Conservation (phyloP, 306 rosid species). For the Oxytropis ochrocephala region DNA sequence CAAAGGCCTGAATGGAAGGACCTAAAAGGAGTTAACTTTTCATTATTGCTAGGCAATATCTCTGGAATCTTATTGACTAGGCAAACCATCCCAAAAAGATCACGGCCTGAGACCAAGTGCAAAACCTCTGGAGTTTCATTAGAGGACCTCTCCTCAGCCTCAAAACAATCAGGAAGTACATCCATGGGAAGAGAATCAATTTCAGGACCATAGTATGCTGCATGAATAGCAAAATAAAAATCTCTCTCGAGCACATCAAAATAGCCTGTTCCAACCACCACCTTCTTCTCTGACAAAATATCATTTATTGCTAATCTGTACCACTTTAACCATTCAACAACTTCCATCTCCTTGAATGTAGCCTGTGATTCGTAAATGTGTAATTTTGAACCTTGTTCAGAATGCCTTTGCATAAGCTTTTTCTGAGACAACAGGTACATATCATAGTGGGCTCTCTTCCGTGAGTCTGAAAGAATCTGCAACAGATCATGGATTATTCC, state of each 20-base stretch:
- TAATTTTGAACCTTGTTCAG: slow-evolving; percentile 35
- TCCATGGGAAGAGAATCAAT: slow-evolving; percentile 68
- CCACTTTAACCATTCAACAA: slow-evolving; percentile 91
- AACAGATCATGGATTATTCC: slow-evolving; percentile 37
- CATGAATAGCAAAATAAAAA: slow-evolving; percentile 80
- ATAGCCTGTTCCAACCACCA: slow-evolving; percentile 67
- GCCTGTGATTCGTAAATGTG: slow-evolving; percentile 37
- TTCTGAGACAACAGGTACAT: slow-evolving; percentile 60
- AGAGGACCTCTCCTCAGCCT: slow-evolving; percentile 95
- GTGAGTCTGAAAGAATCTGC: slow-evolving; percentile 95
- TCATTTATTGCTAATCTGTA: slow-evolving; percentile 65
- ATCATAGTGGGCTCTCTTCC: slow-evolving; percentile 75
- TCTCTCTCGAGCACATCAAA: slow-evolving; percentile 79
- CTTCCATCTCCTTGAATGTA: slow-evolving; percentile 68
- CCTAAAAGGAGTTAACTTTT: slow-evolving; percentile 43
- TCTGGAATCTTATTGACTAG: slow-evolving; percentile 41
- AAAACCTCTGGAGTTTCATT: slow-evolving; percentile 81
- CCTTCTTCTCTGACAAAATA: slow-evolving; percentile 63
- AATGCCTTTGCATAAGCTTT: slow-evolving; percentile 42
- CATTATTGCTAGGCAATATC: slow-evolving; percentile 35
- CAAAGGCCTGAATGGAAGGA: slow-evolving; percentile 26
- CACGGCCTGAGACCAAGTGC: slow-evolving; percentile 95
- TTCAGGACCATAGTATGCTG: slow-evolving; percentile 79
- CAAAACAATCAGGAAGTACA: slow-evolving; percentile 82
- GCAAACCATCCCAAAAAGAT: slow-evolving; percentile 88